A percentile compares a stretch with the other conserved stretches of the same genome.
phyloP scores from a whole-genome alignment of 345 rosid species.

The Aegle marmelos region DNA sequence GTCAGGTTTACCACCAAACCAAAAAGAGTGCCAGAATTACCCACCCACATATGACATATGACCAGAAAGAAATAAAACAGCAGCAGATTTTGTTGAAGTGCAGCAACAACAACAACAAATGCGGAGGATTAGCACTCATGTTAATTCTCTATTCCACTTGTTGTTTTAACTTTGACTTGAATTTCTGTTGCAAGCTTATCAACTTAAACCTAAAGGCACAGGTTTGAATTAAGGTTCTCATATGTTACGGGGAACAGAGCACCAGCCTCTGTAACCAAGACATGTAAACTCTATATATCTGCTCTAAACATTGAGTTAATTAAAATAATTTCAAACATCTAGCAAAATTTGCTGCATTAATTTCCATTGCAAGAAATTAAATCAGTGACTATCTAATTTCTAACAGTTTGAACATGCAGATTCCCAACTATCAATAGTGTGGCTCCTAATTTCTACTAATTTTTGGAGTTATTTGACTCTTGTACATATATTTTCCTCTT shows the following conservation, averaged over 20 bases:
- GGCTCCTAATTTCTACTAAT: not conserved
- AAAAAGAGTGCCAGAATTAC: not conserved
- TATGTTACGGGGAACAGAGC: not conserved
- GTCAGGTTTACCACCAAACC: constrained; percentile 1
- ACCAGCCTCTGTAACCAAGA: not conserved
- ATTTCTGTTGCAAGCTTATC: not conserved
- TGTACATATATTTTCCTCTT: not conserved
- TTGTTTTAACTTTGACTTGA: not conserved
- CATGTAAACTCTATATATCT: not conserved
- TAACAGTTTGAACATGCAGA: not conserved
- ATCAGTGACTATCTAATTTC: not conserved
- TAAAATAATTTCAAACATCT: not conserved
- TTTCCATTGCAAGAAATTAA: not conserved
- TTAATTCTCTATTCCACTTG: not conserved
- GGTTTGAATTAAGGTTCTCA: not conserved
- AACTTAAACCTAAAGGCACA: not conserved
- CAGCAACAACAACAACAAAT: not conserved
- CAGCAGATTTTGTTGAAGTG: not conserved
- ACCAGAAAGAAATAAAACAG: not conserved
- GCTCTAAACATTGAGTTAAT: not conserved
- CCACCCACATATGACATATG: not conserved
- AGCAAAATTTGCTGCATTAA: not conserved
- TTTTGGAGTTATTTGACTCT: not conserved
- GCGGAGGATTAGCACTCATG: not conserved
- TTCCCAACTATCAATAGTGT: not conserved